These are phyloP conservation scores for Wickerhamiella siamensis DNA, from an alignment of 805 yeast species.

Conservation along the genomic window DNA sequence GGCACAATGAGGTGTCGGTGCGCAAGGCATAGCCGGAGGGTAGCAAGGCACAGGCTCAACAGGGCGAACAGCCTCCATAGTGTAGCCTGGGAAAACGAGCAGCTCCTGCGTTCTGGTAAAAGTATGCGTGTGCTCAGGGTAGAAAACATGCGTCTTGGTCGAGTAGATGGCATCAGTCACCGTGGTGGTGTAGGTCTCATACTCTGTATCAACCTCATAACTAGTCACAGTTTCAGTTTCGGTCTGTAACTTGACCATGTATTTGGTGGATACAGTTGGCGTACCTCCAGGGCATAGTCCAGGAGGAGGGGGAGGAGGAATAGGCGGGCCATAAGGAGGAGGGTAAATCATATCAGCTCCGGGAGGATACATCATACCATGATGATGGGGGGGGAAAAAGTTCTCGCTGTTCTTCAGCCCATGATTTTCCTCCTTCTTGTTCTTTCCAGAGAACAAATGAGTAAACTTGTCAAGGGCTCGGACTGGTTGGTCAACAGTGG, in stretches of 20 bases:
- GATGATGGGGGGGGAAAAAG: background rate
- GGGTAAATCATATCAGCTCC: background rate
- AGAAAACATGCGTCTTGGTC: constrained; percentile 6
- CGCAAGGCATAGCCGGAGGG: too few relatives aligned
- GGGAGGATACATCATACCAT: background rate
- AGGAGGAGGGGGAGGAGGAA: background rate
- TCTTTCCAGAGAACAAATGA: background rate
- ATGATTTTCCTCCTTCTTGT: too few relatives aligned
- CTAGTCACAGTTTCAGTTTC: constrained; percentile 1
- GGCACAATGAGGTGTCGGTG: too few relatives aligned
- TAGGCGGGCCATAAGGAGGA: background rate
- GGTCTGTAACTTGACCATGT: background rate
- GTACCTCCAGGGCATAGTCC: too few relatives aligned
- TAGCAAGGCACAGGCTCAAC: background rate
- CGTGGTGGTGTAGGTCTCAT: constrained; percentile 4
- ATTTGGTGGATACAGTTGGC: background rate
- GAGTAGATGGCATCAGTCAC: constrained; percentile 3
- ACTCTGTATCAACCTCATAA: constrained; percentile 4
- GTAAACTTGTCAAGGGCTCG: background rate
- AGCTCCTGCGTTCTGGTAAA: constrained; percentile 9
- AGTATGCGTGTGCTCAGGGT: constrained; percentile 9
- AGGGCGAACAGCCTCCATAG: background rate
- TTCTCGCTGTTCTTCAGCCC: background rate
- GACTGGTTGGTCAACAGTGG: background rate
- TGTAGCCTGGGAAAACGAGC: constrained; percentile 7